Conservation (phyloP, 2,329 filamentous ascomycete species). For the Xylaria sp. region DNA sequence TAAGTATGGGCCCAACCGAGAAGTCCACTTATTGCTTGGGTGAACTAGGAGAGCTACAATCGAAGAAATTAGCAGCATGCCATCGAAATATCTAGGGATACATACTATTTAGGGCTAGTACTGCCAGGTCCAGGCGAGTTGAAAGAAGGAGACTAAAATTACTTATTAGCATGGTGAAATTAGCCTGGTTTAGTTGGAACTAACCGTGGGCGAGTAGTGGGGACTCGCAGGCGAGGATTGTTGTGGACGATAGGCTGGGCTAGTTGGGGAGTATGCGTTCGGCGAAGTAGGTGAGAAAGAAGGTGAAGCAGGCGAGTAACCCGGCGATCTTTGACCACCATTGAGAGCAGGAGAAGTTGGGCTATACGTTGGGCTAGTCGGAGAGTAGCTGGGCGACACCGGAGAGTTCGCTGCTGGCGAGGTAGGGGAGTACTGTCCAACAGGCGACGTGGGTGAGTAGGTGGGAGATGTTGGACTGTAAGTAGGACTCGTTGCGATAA, state of each 20-base stretch:
- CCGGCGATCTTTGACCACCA: constrained; percentile 63
- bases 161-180: constrained; percentile 45
- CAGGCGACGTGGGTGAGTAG: constrained; percentile 72
- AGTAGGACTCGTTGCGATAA: constrained; percentile 67
- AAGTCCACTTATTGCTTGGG: constrained; percentile 45
- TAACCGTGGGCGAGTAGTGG: constrained; percentile 74
- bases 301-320: constrained; percentile 77
- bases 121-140: constrained; percentile 57
- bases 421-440: constrained; percentile 72
- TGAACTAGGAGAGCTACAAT: constrained; percentile 49
- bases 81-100: constrained; percentile 25
- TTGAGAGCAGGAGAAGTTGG: constrained; percentile 71
- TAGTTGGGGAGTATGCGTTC: constrained; percentile 62
- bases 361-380: constrained; percentile 77
- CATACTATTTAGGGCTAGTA: constrained; percentile 57
- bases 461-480: constrained; percentile 75
- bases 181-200: constrained; percentile 32
- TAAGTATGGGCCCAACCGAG: constrained; percentile 19
- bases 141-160: constrained; percentile 30
- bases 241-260: constrained; percentile 68
- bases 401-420: constrained; percentile 82
- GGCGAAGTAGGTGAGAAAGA: constrained; percentile 81
- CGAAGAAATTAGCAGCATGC: constrained; percentile 34
- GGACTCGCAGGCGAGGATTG: constrained; percentile 75
- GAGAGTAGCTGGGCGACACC: constrained; percentile 78